Conservation (phyloP, 108 stramenopile genomes). For the Mayamaea pseudoterrestris region DNA sequence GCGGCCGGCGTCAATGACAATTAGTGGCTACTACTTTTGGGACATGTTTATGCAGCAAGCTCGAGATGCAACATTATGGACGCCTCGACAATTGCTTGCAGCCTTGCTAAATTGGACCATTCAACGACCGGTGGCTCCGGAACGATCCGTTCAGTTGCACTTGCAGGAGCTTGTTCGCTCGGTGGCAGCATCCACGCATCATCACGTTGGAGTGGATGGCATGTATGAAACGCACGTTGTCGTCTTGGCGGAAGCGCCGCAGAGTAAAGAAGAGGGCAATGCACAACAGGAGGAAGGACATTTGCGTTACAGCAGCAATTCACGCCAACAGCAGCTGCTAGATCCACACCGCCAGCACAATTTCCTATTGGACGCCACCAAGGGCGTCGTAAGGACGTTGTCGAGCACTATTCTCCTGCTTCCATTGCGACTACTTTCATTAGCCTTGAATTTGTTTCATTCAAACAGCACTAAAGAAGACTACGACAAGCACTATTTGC, state of each 20-base stretch:
- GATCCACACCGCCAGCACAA: slow-evolving; percentile 2
- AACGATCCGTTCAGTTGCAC: slow-evolving; percentile 46
- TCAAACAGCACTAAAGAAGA: background rate
- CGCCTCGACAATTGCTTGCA: slow-evolving; percentile 22
- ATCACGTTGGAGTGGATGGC: slow-evolving; percentile 48
- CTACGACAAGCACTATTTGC: slow-evolving; percentile 1
- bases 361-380: slow-evolving; percentile 51
- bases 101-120: slow-evolving; percentile 46
- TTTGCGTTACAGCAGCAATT: background rate
- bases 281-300: background rate
- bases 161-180: slow-evolving; percentile 29
- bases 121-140: slow-evolving; percentile 44
- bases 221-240: slow-evolving; percentile 58
- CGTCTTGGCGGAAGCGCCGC: slow-evolving; percentile 18
- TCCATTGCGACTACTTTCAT: slow-evolving; percentile 52
- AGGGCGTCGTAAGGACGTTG: slow-evolving; percentile 40
- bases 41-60: slow-evolving; percentile 36
- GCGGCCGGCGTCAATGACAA: slow-evolving; percentile 2
- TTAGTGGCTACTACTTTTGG: slow-evolving; percentile 23
- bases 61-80: slow-evolving; percentile 16
- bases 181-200: slow-evolving; percentile 28
- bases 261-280: background rate
- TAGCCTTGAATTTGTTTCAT: slow-evolving; percentile 34
- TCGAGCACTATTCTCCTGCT: slow-evolving; percentile 56
- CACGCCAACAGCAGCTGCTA: background rate